Percentiles rank a stretch among this genome's conserved stretches.
These are phyloP conservation scores for Phytophthora podocarpi DNA, from an alignment of 352 stramenopile species.

Conservation along the genomic window DNA sequence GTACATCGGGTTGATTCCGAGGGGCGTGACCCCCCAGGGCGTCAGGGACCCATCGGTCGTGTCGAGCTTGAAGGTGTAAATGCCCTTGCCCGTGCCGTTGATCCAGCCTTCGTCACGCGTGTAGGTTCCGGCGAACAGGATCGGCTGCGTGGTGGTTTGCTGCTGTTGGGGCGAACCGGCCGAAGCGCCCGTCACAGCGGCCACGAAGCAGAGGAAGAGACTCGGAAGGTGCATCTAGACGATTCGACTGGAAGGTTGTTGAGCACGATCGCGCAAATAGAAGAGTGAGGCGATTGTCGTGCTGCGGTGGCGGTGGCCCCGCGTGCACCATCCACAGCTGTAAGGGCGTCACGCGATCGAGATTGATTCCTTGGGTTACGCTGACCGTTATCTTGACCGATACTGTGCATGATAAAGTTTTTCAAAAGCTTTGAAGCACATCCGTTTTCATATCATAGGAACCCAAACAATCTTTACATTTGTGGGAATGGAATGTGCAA, in stretches of 20 bases:
- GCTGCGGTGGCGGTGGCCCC: no score
- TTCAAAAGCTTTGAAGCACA: constrained; percentile 18
- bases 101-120: constrained; percentile 73
- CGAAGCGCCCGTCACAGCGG: constrained; percentile 17
- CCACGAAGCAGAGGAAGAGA: constrained; percentile 27
- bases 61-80: constrained; percentile 64
- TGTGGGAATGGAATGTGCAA: constrained; percentile 18
- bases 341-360: no score
- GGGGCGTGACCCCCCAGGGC: constrained; percentile 37
- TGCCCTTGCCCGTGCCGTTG: constrained; percentile 66
- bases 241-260: not conserved
- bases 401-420: no score
- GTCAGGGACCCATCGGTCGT: constrained; percentile 47
- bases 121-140: constrained; percentile 65
- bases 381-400: no score
- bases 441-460: constrained; percentile 27
- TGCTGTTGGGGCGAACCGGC: constrained; percentile 20
- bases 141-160: constrained; percentile 21
- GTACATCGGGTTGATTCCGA: constrained; percentile 81
- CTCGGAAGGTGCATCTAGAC: constrained; percentile 28
- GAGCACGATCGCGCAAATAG: constrained; percentile 8
- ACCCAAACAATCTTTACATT: constrained; percentile 23
- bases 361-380: no score
- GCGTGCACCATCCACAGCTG: not conserved
- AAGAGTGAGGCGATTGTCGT: constrained; percentile 14